Base-by-base conservation (phyloP, 139 green algal genomes). In the Chlorella sp. region DNA sequence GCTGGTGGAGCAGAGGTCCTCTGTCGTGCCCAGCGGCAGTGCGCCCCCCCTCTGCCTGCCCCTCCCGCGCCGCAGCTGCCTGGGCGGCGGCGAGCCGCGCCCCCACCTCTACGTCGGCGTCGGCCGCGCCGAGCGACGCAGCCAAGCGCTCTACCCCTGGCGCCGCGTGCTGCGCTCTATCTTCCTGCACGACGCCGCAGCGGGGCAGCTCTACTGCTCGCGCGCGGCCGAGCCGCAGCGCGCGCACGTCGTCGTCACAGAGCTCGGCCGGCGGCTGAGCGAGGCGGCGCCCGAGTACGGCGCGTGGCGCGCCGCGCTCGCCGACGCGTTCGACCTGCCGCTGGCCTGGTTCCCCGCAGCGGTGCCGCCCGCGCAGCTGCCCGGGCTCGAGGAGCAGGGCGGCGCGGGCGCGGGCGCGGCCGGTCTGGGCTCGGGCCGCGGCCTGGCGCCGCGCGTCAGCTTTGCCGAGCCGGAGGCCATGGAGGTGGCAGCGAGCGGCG, bases 81-180 rank as follows among this genome's bases (percentile, higher is more conserved):
- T n/a, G n/a, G n/a, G n/a, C n/a, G n/a, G n/a, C n/a, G n/a, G n/a
- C n/a, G n/a, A n/a, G n/a, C n/a, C n/a, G n/a, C n/a, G n/a, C n/a
- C n/a, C n/a, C n/a, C n/a, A n/a, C n/a, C n/a, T n/a, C n/a, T n/a
- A n/a, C n/a, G n/a, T n/a, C n/a, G n/a, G n/a, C n/a, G n/a, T n/a
- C n/a, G n/a, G n/a, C n/a, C n/a, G n/a, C n/a, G n/a, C n/a, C n/a
- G n/a, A n/a, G n/a, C n/a, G n/a, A n/a, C n/a, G n/a, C n/a, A n/a
- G n/a, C n/a, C 79, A 88, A 84, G 63, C 78, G 48, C 41, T 89
- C 31, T 84, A 89, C 68, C 84, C 89, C 42, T 92, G 87, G 87
- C 79, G 86, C 2, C 72, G 80, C 25, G 82, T 89, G 48, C 84
- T 92, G 72, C 82, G 83, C 23, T 79, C 84, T 45, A 58, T 90